Base-by-base conservation (phyloP, 192 early-diverging fungal species). In the Allomyces macrogynus region DNA sequence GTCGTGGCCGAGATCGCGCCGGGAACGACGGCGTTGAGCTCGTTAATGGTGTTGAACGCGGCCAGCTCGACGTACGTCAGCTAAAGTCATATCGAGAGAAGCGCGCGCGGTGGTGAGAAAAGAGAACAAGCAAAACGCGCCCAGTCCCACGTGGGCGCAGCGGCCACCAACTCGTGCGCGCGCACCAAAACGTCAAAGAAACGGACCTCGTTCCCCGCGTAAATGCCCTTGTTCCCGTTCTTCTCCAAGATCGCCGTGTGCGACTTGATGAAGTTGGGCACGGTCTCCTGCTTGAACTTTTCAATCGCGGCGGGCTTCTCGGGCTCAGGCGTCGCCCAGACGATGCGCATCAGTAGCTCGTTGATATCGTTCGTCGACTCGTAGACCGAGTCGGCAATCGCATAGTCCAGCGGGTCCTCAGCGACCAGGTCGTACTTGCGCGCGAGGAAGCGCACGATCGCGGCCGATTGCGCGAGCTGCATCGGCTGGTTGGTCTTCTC, bases 381-480 rank as follows among this genome's bases (percentile, higher is more conserved):
- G 10, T 70, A 60, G 12, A 74, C 72, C 40, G 66, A 64, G 40
- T 69, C 68, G 60, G 75, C 63, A 25, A 69, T 64, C 2, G 70
- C 73, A 62, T 68, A 43, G 20, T 69, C 67, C 43, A 71, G 69
- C 12, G 61, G 49, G 61, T 67, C 68, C 7, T 32, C 25, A 22
- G 69, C 72, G 63, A 64, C 64, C 18, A 76, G 61, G 18, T 62
- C 70, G 62, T 73, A 73, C 66, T 74, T 78, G 63, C 57, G 44
- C 22, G 74, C 67, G 1, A 82, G 71, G 54, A 78, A 82, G 9
- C 77, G 70, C 43, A 75, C 76, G 49, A 82, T 82, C 0, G 76
- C 73, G 9, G 64, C 60, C 0, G 75, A 65, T 20, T 82, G 77
- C 44, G 74, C 67, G 0, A 82, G 65, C 3, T 71, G 43, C 64